A percentile compares a stretch with the other conserved stretches of the same genome.
Evolutionary conservation across 2,329 filamentous ascomycete species (phyloP).

Genomic region (Coleophoma cylindrospora): DNA sequence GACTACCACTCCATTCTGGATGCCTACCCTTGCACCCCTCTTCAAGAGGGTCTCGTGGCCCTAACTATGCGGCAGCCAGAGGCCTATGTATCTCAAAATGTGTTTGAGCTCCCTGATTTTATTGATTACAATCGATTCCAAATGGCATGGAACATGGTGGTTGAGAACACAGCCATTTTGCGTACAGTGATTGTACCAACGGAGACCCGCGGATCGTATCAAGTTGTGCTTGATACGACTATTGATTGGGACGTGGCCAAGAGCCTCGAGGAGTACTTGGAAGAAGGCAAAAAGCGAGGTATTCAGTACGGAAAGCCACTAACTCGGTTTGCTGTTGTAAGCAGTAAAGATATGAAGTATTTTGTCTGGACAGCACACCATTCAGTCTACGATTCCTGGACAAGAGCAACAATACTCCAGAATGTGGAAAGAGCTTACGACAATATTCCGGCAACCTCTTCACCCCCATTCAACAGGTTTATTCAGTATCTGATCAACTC

Average conservation of each 20-base stretch:
- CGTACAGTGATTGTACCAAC: neutral
- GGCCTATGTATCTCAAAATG: slow-evolving; percentile 25
- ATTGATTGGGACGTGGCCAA: neutral
- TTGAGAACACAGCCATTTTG: neutral
- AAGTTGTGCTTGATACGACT: neutral
- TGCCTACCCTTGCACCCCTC: slow-evolving; percentile 4
- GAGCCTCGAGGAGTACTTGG: neutral
- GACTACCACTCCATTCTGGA: slow-evolving; percentile 17
- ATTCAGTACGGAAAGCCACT: slow-evolving; percentile 2
- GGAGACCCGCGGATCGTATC: neutral
- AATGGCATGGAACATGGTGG: slow-evolving; percentile 16
- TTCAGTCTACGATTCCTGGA: slow-evolving; percentile 46
- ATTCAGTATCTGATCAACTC: slow-evolving; percentile 37
- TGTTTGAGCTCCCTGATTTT: slow-evolving; percentile 7
- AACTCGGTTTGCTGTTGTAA: slow-evolving; percentile 1
- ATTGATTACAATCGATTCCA: slow-evolving; percentile 12
- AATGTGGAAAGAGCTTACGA: slow-evolving; percentile 3
- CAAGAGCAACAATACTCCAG: slow-evolving; percentile 18
- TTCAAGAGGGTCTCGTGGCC: slow-evolving; percentile 47
- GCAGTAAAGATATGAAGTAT: neutral
- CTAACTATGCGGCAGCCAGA: slow-evolving; percentile 22
- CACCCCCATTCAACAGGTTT: slow-evolving; percentile 21
- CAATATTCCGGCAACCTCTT: neutral
- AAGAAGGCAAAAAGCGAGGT: neutral
- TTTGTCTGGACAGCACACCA: slow-evolving; percentile 47